Conservation (phyloP, 2,329 filamentous ascomycete genomes). For the Ophiocordyceps camponoti-floridani region DNA sequence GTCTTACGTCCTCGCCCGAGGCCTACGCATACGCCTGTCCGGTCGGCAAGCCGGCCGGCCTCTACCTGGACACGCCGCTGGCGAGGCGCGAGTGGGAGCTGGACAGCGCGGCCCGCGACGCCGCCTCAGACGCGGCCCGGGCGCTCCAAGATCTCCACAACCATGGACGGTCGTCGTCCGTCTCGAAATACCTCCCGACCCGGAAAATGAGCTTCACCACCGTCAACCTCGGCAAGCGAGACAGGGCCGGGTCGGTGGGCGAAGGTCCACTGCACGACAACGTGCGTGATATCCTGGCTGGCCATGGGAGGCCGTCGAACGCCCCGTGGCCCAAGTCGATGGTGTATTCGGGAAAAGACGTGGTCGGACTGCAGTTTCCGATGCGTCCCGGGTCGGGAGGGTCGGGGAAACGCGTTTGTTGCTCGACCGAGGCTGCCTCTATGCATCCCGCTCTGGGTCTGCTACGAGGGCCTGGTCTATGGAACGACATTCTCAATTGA, state of each 20-base stretch:
- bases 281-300: conserved; percentile 42
- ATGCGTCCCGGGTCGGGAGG: conserved; percentile 24
- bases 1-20: conserved; percentile 36
- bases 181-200: too few relatives aligned
- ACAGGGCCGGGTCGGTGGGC: conserved; percentile 39
- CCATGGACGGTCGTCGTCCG: too few relatives aligned
- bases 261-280: conserved; percentile 43
- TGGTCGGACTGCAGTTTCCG: conserved; percentile 21
- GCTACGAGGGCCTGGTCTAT: too few relatives aligned
- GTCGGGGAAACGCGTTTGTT: conserved; percentile 48
- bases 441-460: conserved; percentile 31
- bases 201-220: too few relatives aligned
- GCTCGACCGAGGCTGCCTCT: conserved; percentile 37
- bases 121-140: too few relatives aligned
- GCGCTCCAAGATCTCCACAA: conserved; percentile 43
- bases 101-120: conserved; percentile 22
- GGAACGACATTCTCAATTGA: conserved; percentile 44
- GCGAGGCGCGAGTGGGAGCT: conserved; percentile 26
- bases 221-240: conserved; percentile 30
- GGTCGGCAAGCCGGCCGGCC: conserved; percentile 26
- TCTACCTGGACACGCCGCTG: conserved; percentile 29
- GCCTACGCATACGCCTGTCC: too few relatives aligned
- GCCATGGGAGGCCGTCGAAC: conserved; percentile 10
- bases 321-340: conserved; percentile 18
- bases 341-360: conserved; percentile 15